Base-by-base conservation (phyloP, 192 early-diverging fungal genomes). In the Mortierella antarctica region DNA sequence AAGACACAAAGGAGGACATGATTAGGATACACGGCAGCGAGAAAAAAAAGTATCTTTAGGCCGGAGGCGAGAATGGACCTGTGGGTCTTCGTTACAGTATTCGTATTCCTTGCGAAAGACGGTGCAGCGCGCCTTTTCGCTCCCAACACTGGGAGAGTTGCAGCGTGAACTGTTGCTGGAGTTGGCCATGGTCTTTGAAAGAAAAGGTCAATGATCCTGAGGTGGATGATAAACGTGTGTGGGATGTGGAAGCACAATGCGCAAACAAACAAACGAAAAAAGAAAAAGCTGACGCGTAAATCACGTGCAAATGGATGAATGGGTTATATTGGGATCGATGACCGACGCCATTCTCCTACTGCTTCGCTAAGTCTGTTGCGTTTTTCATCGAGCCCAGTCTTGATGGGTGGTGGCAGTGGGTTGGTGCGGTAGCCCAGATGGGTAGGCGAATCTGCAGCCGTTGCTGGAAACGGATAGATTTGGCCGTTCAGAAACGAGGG, bases 31-130 rank as follows among this genome's bases (percentile, higher is more conserved):
- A 47, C 9, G 13, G 18, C 18, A 51, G 21, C 10, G 21, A 20
- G 56, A n/a, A n/a, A n/a, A n/a, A n/a, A n/a, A n/a, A n/a, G n/a
- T n/a, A n/a, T n/a, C n/a, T n/a, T n/a, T 51, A n/a, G 62, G 5
- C 13, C 7, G 50, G 31, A 31, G 21, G 12, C 41, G 41, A 45
- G 39, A 47, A 10, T 12, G 51, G 48, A 44, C 13, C n/a, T 9
- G 7, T 55, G 31, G 13, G 57, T 58, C n/a, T 41, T 13, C 62
- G 8, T 31, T 76, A 78, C 74, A 41, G 42, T 78, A 78, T 57
- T 78, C 74, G 55, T 78, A 78, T 65, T 78, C 74, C 50, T 78
- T 78, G 62, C 74, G 74, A 48, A 78, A 78, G 62, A 78, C 56
- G 20, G 74, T 78, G 67, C 74, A 78, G 23, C 74, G 74, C n/a